Evolutionary conservation across 2,329 filamentous ascomycete genomes (phyloP).

Genomic region (Peltaster fructicola): DNA sequence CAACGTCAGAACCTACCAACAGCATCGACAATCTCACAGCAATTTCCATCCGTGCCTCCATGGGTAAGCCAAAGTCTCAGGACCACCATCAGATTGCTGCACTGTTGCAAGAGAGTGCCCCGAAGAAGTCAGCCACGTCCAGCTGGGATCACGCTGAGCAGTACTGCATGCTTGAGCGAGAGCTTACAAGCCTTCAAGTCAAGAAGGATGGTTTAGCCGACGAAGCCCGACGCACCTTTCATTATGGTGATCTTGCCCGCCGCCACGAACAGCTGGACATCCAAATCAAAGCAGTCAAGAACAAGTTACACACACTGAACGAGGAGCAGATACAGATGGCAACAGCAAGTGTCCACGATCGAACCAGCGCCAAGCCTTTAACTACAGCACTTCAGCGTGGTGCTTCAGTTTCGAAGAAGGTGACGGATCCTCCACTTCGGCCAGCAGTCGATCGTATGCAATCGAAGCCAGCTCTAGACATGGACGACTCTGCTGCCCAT

Average conservation of each 20-base stretch:
- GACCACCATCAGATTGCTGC: no score
- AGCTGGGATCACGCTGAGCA: conserved; percentile 11
- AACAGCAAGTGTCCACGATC: no score
- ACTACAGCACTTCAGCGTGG: no score
- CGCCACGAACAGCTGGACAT: no score
- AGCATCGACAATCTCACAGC: conserved; percentile 24
- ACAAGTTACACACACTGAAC: no score
- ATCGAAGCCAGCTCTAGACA: conserved; percentile 8
- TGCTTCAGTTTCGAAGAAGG: no score
- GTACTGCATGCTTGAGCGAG: conserved; percentile 7
- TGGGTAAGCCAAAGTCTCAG: conserved; percentile 21
- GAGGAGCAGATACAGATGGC: no score
- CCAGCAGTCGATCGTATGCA: conserved; percentile 15
- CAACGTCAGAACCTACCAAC: neutral
- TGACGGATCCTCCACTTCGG: conserved; percentile 8
- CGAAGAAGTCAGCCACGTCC: conserved; percentile 5
- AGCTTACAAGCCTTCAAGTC: conserved; percentile 4
- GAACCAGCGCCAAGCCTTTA: no score
- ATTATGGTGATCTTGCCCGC: no score
- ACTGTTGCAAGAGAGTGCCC: conserved; percentile 1
- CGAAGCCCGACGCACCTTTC: no score
- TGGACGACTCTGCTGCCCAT: conserved; percentile 16
- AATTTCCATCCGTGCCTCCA: conserved; percentile 24
- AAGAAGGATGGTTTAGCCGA: no score
- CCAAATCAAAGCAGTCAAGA: no score